Conservation (phyloP, 2,329 filamentous ascomycete genomes). For the Alternaria sp. region DNA sequence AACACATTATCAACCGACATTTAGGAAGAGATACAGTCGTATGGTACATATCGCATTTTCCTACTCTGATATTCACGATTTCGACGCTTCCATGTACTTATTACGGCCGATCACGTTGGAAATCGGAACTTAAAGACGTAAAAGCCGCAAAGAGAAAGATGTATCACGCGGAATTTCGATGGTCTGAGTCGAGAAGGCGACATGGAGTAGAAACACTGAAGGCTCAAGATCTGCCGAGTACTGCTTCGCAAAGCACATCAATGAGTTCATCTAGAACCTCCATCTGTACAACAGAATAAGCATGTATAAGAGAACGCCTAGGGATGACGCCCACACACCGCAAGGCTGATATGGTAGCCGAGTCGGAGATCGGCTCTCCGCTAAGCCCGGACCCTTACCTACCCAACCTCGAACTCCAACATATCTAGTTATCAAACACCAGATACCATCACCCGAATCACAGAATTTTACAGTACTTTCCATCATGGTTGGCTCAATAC, state of each 20-base stretch:
- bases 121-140: not conserved
- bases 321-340: not conserved
- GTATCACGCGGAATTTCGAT: not conserved
- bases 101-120: not conserved
- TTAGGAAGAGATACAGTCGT: not conserved
- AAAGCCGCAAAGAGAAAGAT: not conserved
- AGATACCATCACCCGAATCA: not conserved
- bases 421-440: not conserved
- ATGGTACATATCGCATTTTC: not conserved
- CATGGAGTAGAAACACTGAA: not conserved
- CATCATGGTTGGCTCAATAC: constrained; percentile 48
- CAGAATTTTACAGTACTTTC: not conserved
- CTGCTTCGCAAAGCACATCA: not conserved
- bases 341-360: constrained; percentile 3
- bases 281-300: not conserved
- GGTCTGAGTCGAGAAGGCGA: not conserved
- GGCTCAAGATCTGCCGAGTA: not conserved
- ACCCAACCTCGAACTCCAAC: not conserved
- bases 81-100: not conserved
- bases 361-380: constrained; percentile 17
- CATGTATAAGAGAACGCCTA: not conserved
- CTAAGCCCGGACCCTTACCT: constrained; percentile 9
- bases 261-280: not conserved
- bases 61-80: not conserved
- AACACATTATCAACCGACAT: not conserved